Base-by-base conservation (phyloP, 2,329 filamentous ascomycete genomes). In the Paraphoma chrysanthemicola region DNA sequence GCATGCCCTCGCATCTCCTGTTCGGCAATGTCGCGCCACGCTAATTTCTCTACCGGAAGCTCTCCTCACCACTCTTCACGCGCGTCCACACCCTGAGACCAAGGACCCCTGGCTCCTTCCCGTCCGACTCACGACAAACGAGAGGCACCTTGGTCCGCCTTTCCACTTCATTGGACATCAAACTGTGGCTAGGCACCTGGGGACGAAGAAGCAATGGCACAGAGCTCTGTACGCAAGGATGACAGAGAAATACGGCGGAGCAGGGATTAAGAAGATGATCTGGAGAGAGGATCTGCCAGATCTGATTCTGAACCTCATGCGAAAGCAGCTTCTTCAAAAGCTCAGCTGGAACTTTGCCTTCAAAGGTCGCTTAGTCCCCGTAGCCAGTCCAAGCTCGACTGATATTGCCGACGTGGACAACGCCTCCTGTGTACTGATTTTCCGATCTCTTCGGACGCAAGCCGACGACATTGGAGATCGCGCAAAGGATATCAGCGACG, bases 1-100 rank as follows among this genome's bases (percentile, higher is more conserved):
- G 3, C 82, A 82, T 44, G 85, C 87, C 6, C 82, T 93, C 18
- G 84, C 85, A 30, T 84, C 84, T 0, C 85, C 87, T 0, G 54
- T 88, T 18, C 86, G 90, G 51, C 64, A 72, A 54, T 91, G 88
- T 66, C 67, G 74, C 18, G 69, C 83, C 31, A 86, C 87, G 1
- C 58, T 66, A 0, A 69, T 72, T 0, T 67, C 69, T 1, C 73
- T 91, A 6, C 90, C 90, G 1, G 75, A 73, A 12, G 86, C 83
- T 66, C 89, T 92, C 69, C 77, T 91, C 4, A 84, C 90, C 52
- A 79, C 85, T 31, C 87, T 92, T 57, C 81, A 82, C 29, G 67
- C 87, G 1, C 77, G 87, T 11, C 68, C 77, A 1, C 82, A 90
- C 53, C 87, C 88, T 0, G 75, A 80, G 9, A 85, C 83, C 0